Evolutionary conservation across 2,329 filamentous ascomycete species (phyloP).

Genomic region (Cadophora luteo-olivacea): DNA sequence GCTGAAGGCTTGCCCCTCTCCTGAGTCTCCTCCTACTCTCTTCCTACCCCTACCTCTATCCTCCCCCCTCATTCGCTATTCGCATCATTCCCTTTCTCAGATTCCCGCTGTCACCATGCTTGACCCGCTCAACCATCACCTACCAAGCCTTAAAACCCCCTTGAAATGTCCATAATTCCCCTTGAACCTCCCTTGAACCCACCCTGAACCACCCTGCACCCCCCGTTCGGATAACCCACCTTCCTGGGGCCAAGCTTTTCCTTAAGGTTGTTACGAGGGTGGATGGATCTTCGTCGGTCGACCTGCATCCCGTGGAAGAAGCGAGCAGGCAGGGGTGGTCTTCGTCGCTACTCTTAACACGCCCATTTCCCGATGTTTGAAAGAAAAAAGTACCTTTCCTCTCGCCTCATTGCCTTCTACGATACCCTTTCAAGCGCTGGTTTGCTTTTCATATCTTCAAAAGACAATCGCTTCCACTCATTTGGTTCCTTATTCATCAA

Average conservation of each 20-base stretch:
- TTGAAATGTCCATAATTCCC: neutral
- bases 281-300: constrained; percentile 35
- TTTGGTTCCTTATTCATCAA: constrained; percentile 30
- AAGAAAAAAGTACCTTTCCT: constrained; percentile 23
- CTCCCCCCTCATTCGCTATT: neutral
- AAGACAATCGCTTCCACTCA: constrained; percentile 39
- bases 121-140: neutral
- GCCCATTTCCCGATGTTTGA: constrained; percentile 30
- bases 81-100: neutral
- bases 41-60: neutral
- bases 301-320: constrained; percentile 36
- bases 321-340: constrained; percentile 26
- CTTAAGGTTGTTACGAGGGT: constrained; percentile 32
- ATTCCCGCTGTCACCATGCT: constrained; percentile 28
- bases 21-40: neutral
- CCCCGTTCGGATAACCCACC: constrained; percentile 34
- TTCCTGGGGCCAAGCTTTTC: constrained; percentile 34
- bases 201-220: too few species aligned
- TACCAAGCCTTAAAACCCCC: constrained; percentile 6
- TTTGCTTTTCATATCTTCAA: constrained; percentile 44
- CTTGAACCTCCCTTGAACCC: neutral
- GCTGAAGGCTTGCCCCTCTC: neutral
- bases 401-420: constrained; percentile 29
- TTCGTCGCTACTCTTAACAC: constrained; percentile 30
- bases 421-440: constrained; percentile 43